Percentiles rank a stretch among this genome's conserved stretches.
These are phyloP conservation scores for Pseudogymnoascus pannorum DNA, from an alignment of 2,329 filamentous ascomycete species.

Conservation along the genomic window DNA sequence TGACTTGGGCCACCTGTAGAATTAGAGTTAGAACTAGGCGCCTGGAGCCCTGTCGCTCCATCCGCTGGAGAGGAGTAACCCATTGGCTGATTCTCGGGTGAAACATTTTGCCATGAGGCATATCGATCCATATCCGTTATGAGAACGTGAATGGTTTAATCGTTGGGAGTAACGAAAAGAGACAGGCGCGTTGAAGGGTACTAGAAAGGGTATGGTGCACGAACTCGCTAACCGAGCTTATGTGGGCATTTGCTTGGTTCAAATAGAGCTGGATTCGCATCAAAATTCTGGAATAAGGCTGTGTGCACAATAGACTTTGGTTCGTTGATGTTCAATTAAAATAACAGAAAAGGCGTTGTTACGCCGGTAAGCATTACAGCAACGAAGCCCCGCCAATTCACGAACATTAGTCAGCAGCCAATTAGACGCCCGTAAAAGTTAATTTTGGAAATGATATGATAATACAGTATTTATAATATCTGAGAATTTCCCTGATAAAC, in stretches of 20 bases:
- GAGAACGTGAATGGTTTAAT: neutral
- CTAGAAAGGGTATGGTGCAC: neutral
- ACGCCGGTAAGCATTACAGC: neutral
- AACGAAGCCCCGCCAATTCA: neutral
- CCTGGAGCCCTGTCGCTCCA: neutral
- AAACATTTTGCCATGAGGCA: neutral
- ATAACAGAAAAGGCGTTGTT: neutral
- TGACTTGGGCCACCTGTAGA: neutral
- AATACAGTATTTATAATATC: slow-evolving; percentile 2
- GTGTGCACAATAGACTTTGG: neutral
- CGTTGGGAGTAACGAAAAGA: neutral
- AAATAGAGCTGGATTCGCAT: neutral
- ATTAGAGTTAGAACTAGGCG: neutral
- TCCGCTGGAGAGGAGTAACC: neutral
- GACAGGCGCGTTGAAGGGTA: neutral
- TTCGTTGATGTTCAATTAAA: neutral
- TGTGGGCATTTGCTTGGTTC: neutral
- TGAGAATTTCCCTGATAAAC: neutral
- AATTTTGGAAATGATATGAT: neutral
- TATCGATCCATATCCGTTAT: slow-evolving; percentile 4
- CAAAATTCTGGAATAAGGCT: neutral
- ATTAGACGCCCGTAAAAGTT: neutral
- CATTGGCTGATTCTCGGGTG: neutral
- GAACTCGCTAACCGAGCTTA: neutral
- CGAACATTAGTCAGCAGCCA: neutral